Evolutionary conservation across 1,284 basidiomycete species (phyloP).

Genomic region (Ceratobasidium sp.): DNA sequence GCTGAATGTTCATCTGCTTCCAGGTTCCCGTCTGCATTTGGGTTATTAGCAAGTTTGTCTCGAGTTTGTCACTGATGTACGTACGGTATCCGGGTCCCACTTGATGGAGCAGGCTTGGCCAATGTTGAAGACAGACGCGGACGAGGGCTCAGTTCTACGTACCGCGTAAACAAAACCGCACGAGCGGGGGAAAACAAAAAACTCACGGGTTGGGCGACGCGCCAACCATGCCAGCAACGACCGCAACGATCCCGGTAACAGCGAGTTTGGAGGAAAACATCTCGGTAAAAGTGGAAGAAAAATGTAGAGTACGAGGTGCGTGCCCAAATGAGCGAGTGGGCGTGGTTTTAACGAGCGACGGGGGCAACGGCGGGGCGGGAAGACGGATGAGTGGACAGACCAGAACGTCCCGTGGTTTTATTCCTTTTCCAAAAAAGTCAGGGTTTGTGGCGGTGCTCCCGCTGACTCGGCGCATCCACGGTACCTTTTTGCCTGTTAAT

Average conservation of each 20-base stretch:
- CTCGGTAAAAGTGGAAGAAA: neutral
- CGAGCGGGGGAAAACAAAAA: neutral
- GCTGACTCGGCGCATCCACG: neutral
- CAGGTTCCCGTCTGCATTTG: constrained; percentile 39
- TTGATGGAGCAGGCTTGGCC: constrained; percentile 43
- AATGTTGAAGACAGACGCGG: constrained; percentile 40
- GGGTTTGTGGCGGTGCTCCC: constrained; percentile 12
- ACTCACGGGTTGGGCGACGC: constrained; percentile 41
- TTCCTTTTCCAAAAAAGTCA: neutral
- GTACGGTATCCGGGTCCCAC: constrained; percentile 45
- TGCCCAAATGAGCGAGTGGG: constrained; percentile 2
- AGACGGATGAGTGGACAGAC: neutral
- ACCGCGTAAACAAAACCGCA: neutral
- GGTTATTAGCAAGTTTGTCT: neutral
- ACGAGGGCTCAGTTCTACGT: constrained; percentile 34
- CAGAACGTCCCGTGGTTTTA: constrained; percentile 13
- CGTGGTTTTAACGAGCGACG: constrained; percentile 29
- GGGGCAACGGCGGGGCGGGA: neutral
- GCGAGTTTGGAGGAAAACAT: constrained; percentile 13
- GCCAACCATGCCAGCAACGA: constrained; percentile 19
- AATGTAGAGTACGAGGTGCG: neutral
- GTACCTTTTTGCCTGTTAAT: neutral
- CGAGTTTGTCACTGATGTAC: constrained; percentile 4
- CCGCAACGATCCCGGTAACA: constrained; percentile 16
- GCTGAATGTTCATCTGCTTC: constrained; percentile 47